Evolutionary conservation across 352 stramenopile genomes (phyloP), one percentile per base, ranked within the genome.

Genomic region (Pythium biforme): DNA sequence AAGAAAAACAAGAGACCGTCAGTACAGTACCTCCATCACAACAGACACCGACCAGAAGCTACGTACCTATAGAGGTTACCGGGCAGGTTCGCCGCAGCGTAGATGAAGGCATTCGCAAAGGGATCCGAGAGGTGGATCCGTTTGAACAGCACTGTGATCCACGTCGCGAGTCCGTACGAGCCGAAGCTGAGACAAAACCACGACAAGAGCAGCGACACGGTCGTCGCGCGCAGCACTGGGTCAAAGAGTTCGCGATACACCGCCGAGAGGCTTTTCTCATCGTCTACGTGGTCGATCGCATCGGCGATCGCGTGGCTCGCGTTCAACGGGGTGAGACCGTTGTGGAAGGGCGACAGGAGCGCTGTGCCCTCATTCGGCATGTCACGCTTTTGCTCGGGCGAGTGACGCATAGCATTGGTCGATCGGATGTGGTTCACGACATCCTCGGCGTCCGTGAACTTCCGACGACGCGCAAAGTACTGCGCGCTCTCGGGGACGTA

Each of bases 141-240:
- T 57, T 94, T 88, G 74, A 98, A 98, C 2, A 98, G 66, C 54
- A 88, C 88, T 8, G 95, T 97, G 67, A 98, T 98, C 93, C 93
- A 98, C 55, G 90, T 97, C 8, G 89, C 79, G 19, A 98, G 79
- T 5, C 91, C 91, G 62, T 98, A 98, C 27, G 85, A 96, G 12
- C 89, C 79, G 40, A 90, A 90, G 41, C 81, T 92, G 48, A 90
- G 75, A 51, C 81, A 92, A 47, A 88, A 89, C 72, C 80, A 89
- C 50, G 80, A 88, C 50, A 84, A 41, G 12, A 90, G 51, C 51
- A 92, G 53, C 47, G 80, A 81, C 5, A 90, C 39, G 23, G 80
- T 92, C n/a, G 83, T 92, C 6, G 56, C 66, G 40, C 76, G 68
- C 23, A 92, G 63, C 33, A 90, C 69, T 8, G 76, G 76, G 23